These are phyloP conservation scores for Cadophora malorum DNA, from an alignment of 2,329 filamentous ascomycete species.

Conservation along the genomic window DNA sequence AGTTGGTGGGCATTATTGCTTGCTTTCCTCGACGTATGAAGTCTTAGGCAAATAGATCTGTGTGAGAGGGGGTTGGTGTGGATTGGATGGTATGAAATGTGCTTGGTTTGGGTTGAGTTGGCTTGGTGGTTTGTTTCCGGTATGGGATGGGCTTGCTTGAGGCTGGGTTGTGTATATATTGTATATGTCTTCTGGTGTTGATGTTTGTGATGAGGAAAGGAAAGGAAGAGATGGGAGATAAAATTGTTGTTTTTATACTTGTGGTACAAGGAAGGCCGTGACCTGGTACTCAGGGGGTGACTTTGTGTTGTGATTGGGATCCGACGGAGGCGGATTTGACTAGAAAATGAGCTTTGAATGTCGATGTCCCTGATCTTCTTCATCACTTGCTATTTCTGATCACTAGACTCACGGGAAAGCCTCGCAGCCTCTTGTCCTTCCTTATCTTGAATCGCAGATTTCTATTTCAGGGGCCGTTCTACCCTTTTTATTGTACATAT, in stretches of 20 bases:
- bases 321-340: neutral
- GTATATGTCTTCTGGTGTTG: neutral
- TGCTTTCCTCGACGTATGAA: too few relatives aligned
- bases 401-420: neutral
- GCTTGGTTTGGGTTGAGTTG: neutral
- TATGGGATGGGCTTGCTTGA: neutral
- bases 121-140: too few relatives aligned
- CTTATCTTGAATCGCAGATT: neutral
- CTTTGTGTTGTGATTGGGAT: neutral
- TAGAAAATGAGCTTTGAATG: neutral
- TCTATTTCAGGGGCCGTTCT: neutral
- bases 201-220: neutral
- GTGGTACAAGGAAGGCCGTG: neutral
- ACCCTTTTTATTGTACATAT: conserved; percentile 1
- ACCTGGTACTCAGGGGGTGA: too few relatives aligned
- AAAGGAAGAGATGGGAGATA: neutral
- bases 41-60: too few relatives aligned
- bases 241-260: conserved; percentile 1
- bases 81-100: too few relatives aligned
- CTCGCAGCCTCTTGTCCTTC: neutral
- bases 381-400: neutral
- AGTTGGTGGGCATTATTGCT: neutral
- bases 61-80: too few relatives aligned
- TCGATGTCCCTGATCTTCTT: neutral
- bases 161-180: neutral